Base-by-base conservation (phyloP, 139 green algal species). In the Limnomonas spitsbergensis region DNA sequence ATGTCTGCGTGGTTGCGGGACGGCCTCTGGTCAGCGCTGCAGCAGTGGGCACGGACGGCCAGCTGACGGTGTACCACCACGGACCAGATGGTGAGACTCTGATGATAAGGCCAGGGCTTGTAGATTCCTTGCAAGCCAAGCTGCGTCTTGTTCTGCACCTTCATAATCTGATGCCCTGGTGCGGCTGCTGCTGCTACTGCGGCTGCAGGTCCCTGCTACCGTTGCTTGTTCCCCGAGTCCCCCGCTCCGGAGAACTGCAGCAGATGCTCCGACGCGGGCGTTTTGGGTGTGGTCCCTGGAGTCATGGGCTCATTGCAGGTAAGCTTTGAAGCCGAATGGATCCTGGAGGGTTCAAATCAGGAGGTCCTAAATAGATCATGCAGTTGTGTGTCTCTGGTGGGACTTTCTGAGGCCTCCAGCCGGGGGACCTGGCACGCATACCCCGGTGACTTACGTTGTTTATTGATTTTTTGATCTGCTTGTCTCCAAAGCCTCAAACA, bases 31-130 rank as follows among this genome's bases (percentile, higher is more conserved):
- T 98, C 14, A 74, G 68, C 2, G 94, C 91, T 0, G 95, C 94
- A n/a, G 92, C 92, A 34, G 91, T 99, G 0, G 92, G 94, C 40
- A 94, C 88, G 0, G 94, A 98, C 66, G 94, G 94, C 0, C 95
- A 99, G 85, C 85, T 98, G n/a, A 97, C 94, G 0, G 93, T 98
- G 70, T 98, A 97, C 81, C 81, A 88, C 78, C 61, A 92, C 69
- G 89, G 89, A 0, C 61, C 76, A 0, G 89, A 94, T 38, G 88
- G 88, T 92, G 54, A 47, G 47, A 20, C 47, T 20, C 14, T 61
- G 47, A 61, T 20, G 14, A 61, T 29, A 61, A 61, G 14, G 20
- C 47, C 20, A 29, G 47, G 47, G 14, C 14, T 29, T 61, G 20
- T 20, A 20, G 47, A 14, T 29, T 14, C 47, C 47, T 61, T 61